Evolutionary conservation across 768 basidiomycete genomes (phyloP).

Genomic region (Suillus sp.): DNA sequence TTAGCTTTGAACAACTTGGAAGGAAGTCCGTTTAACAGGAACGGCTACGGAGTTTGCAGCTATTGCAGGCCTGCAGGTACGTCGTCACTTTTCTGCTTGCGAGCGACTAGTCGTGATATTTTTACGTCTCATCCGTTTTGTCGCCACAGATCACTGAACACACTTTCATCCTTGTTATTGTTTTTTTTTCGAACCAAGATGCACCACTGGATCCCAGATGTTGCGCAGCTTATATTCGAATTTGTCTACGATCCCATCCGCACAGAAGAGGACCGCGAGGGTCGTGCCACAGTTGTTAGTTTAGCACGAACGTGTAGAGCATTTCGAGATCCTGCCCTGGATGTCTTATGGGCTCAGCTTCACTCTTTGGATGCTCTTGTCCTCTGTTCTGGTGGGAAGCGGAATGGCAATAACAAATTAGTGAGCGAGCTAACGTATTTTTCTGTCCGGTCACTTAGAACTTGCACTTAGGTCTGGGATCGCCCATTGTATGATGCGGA

Average conservation of each 20-base stretch:
- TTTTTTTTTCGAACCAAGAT: not conserved
- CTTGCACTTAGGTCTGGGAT: conserved; percentile 1
- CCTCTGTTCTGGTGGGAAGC: conserved; percentile 7
- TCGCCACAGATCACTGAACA: not conserved
- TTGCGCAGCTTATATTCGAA: conserved; percentile 26
- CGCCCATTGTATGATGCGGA: conserved; percentile 9
- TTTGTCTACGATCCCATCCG: conserved; percentile 17
- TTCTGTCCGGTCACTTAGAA: not conserved
- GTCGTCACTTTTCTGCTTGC: not conserved
- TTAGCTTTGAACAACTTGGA: no score
- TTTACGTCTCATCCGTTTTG: not conserved
- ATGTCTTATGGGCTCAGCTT: conserved; percentile 11
- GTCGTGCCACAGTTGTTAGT: not conserved
- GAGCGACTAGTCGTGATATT: not conserved
- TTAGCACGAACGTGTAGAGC: conserved; percentile 11
- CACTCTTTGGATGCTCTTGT: conserved; percentile 10
- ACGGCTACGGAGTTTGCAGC: no score
- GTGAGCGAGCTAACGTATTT: not conserved
- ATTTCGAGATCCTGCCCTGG: conserved; percentile 11
- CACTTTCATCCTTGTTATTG: not conserved
- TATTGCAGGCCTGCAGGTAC: not conserved
- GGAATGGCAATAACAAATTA: not conserved
- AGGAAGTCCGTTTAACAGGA: no score
- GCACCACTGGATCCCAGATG: conserved; percentile 19
- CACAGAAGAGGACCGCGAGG: not conserved